Conservation (phyloP, 306 rosid species). For the Cicer bijugum region DNA sequence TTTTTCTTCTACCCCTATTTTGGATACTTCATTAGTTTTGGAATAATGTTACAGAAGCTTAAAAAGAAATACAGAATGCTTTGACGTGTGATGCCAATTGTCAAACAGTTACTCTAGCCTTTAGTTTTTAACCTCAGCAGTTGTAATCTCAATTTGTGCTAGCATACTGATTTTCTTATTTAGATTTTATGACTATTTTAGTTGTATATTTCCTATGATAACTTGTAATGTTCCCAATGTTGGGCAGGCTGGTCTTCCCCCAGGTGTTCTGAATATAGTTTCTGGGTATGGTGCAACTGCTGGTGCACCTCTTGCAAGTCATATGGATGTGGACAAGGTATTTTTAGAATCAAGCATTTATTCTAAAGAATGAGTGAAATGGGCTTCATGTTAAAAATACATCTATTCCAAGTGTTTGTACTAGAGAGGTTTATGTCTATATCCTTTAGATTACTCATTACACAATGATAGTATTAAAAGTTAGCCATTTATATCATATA, state of each 20-base stretch:
- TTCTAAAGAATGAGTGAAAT: no score
- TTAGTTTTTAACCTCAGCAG: slow-evolving; percentile 18
- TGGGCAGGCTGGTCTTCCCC: slow-evolving; percentile 93
- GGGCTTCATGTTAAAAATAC: not conserved
- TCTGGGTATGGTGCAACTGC: slow-evolving; percentile 90
- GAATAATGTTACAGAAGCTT: slow-evolving; percentile 19
- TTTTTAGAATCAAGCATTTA: slow-evolving; percentile 22
- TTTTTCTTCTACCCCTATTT: no score
- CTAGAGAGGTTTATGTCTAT: not conserved
- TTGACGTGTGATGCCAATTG: slow-evolving; percentile 3
- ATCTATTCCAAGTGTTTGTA: not conserved
- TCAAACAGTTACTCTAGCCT: slow-evolving; percentile 14
- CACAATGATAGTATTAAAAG: not conserved
- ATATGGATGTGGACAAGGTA: slow-evolving; percentile 98
- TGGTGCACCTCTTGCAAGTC: slow-evolving; percentile 92
- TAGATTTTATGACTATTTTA: slow-evolving; percentile 3
- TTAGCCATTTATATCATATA: slow-evolving; percentile 18
- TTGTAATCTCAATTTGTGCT: slow-evolving; percentile 16
- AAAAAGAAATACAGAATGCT: not conserved
- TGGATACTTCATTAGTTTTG: no score
- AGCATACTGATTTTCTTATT: not conserved
- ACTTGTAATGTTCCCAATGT: slow-evolving; percentile 27
- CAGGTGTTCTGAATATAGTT: slow-evolving; percentile 84
- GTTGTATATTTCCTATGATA: slow-evolving; percentile 3
- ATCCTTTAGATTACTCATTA: not conserved